phyloP scores from a whole-genome alignment of 495 filamentous ascomycete species.

The Neurospora sp. region DNA sequence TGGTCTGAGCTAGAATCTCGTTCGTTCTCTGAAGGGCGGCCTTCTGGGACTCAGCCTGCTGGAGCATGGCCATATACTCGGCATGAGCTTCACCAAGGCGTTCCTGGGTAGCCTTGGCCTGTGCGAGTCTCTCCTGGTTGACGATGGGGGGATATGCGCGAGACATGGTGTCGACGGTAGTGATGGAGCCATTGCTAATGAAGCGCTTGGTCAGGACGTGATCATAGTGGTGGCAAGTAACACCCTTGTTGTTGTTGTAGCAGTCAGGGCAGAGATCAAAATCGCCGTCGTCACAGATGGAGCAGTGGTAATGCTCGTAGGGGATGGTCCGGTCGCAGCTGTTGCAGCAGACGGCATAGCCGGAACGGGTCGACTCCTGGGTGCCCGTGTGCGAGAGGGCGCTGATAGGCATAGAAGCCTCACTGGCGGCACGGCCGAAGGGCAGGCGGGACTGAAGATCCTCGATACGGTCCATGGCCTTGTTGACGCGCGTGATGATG shows the following conservation, averaged over 20 bases:
- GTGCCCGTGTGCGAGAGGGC: not conserved
- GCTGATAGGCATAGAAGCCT: not conserved
- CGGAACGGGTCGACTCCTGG: slow-evolving; percentile 7
- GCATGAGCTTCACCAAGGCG: not conserved
- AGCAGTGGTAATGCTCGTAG: slow-evolving; percentile 87
- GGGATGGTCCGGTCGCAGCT: slow-evolving; percentile 67
- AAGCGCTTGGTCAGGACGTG: slow-evolving; percentile 95
- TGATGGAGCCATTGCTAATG: slow-evolving; percentile 65
- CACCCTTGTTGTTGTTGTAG: slow-evolving; percentile 59
- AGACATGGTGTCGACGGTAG: slow-evolving; percentile 74
- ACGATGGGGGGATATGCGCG: slow-evolving; percentile 50
- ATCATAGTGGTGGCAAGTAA: slow-evolving; percentile 60
- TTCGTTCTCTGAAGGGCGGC: not conserved
- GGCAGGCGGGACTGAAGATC: not conserved
- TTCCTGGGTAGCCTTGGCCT: slow-evolving; percentile 11
- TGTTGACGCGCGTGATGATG: not conserved
- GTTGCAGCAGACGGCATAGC: slow-evolving; percentile 81
- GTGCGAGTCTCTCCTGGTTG: slow-evolving; percentile 9
- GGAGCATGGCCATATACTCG: not conserved
- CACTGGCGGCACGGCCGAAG: not conserved
- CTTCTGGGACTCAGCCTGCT: not conserved
- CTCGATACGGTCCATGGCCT: not conserved
- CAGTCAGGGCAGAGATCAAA: slow-evolving; percentile 86
- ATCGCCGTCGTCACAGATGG: slow-evolving; percentile 83
- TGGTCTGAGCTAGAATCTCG: not conserved